These are phyloP conservation scores for Trichophyton simii DNA, from an alignment of 2,329 filamentous ascomycete species.

Conservation along the genomic window DNA sequence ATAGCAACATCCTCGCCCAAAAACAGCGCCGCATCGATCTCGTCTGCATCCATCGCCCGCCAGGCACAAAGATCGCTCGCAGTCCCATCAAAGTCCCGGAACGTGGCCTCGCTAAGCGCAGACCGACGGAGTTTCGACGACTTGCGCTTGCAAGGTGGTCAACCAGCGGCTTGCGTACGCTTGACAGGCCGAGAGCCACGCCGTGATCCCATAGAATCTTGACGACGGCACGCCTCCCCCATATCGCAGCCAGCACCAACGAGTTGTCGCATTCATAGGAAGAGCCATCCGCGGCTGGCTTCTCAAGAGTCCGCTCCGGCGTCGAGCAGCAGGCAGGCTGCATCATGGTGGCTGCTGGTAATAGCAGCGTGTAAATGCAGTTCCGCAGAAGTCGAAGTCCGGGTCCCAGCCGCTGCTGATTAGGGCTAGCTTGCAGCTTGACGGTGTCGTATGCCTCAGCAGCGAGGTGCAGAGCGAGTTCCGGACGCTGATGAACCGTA, in stretches of 20 bases:
- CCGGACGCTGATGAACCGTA: neutral
- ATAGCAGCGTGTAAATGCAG: neutral
- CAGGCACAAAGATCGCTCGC: neutral
- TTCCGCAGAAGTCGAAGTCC: neutral
- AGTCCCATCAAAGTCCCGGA: neutral
- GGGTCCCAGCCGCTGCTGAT: neutral
- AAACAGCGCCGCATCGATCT: neutral
- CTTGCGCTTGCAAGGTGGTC: neutral
- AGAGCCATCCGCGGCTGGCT: neutral
- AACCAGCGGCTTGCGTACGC: neutral
- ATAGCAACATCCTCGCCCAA: neutral
- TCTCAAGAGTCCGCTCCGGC: neutral
- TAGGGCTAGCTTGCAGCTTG: neutral
- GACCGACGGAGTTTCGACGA: neutral
- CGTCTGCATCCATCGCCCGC: neutral
- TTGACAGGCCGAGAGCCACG: neutral
- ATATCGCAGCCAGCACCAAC: neutral
- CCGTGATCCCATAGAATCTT: conserved; percentile 1
- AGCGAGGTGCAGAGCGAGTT: neutral
- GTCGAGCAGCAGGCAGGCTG: neutral
- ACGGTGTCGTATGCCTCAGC: neutral
- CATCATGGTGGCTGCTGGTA: neutral
- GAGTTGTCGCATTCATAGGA: neutral
- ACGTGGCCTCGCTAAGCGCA: neutral
- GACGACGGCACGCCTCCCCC: neutral